Evolutionary conservation across 495 filamentous ascomycete genomes (phyloP), one percentile per base, ranked within the genome.

Genomic region (Lentithecium fluviatile): DNA sequence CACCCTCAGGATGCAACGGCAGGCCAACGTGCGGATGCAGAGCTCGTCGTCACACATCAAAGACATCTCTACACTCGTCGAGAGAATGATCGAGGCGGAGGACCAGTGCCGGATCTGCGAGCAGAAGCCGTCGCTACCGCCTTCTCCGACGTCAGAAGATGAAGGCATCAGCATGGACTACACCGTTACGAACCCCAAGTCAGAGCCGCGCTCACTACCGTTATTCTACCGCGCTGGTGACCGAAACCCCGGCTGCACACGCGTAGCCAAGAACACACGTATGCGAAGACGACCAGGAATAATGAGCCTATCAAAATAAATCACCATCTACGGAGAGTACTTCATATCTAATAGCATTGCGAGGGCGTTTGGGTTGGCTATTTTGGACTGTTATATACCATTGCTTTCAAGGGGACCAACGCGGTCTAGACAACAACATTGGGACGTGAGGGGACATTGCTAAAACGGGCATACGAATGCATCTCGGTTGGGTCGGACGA

Each of bases 61-160:
- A 17, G 69, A 71, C 56, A 64, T 71, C 19, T 60, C 69, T 11
- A 32, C 38, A 23, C 63, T 71, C 17, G 66, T 71, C 2, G 36
- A 64, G 45, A 52, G 52, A 21, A 71, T 71, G 69, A 48, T 71
- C 32, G 66, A 69, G 7, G 32, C 46, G n/a, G 58, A 49, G 24
- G 60, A 71, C 17, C 69, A 71, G 57, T 71, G 69, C 69, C 15
- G 24, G 34, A 21, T 69, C 42, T 64, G 54, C 59, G 21, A 60
- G 26, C 46, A 43, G 36, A 60, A 65, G 48, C 48, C 62, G 0
- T 32, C 37, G 10, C 1, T 51, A 17, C 45, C 56, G 19, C 24
- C 46, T 0, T 59, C 61, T 5, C 45, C 34, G 40, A 17, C 13
- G 7, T 48, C 58, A 15, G 51, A 53, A 26, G 60, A 64, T 45